Conservation (phyloP, 805 yeast genomes). For the Zygosaccharomyces lentus region DNA sequence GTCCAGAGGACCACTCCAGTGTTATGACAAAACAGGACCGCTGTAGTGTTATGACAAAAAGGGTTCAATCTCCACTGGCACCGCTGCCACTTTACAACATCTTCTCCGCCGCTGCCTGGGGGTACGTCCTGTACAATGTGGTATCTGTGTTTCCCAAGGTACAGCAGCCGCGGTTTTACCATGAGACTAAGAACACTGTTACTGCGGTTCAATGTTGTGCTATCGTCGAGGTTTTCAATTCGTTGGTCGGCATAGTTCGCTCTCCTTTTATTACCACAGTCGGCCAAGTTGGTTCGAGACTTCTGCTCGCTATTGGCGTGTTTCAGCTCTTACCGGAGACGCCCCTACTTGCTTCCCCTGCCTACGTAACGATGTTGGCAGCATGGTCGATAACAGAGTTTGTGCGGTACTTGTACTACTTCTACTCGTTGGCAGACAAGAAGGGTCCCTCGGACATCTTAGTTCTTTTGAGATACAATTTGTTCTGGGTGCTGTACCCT, state of each 20-base stretch:
- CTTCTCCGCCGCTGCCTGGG: constrained; percentile 53
- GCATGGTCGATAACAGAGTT: constrained; percentile 97
- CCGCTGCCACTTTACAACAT: constrained; percentile 48
- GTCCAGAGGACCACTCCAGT: not conserved
- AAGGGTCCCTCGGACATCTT: constrained; percentile 58
- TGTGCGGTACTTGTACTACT: constrained; percentile 80
- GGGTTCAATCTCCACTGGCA: constrained; percentile 21
- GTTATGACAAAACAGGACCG: not conserved
- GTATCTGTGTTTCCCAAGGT: constrained; percentile 37
- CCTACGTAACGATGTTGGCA: constrained; percentile 60
- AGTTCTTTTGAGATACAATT: constrained; percentile 73
- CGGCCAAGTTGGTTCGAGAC: constrained; percentile 83
- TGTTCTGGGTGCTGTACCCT: constrained; percentile 82
- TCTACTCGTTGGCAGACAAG: constrained; percentile 22
- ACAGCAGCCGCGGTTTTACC: constrained; percentile 67
- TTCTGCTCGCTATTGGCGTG: constrained; percentile 78
- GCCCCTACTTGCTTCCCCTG: constrained; percentile 39
- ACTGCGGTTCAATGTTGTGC: constrained; percentile 76
- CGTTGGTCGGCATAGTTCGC: constrained; percentile 73
- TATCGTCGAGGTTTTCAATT: constrained; percentile 71
- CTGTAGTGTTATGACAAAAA: constrained; percentile 20
- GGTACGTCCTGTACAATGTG: constrained; percentile 44
- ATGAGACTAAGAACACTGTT: constrained; percentile 52
- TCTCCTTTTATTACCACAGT: constrained; percentile 81
- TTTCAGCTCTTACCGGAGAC: constrained; percentile 77